phyloP scores from a whole-genome alignment of 2,329 filamentous ascomycete species.

The Apiospora koreana region DNA sequence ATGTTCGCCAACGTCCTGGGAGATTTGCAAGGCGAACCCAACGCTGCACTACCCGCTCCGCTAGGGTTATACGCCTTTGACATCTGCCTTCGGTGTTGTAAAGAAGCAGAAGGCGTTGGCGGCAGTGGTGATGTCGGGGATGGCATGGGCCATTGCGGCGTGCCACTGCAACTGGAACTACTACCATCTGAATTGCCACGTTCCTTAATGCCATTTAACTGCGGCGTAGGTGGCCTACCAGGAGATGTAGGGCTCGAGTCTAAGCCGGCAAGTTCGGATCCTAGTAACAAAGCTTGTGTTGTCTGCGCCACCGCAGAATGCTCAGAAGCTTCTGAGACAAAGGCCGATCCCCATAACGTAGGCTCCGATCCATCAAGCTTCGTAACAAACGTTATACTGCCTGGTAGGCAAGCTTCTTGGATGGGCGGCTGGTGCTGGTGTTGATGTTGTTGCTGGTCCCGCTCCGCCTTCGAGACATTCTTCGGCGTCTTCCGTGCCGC shows the following conservation, averaged over 20 bases:
- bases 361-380: neutral
- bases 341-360: neutral
- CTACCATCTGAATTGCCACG: neutral
- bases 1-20: constrained; percentile 16
- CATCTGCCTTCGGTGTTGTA: constrained; percentile 4
- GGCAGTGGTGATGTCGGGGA: neutral
- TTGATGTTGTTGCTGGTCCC: neutral
- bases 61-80: neutral
- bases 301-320: neutral
- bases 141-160: neutral
- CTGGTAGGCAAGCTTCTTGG: neutral
- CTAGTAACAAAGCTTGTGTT: neutral
- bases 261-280: neutral
- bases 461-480: neutral
- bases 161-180: neutral
- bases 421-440: neutral
- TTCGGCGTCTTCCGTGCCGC: neutral
- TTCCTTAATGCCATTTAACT: neutral
- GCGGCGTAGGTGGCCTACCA: neutral
- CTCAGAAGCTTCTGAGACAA: neutral
- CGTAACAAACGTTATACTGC: neutral
- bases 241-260: neutral
- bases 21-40: neutral
- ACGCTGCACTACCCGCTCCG: neutral
- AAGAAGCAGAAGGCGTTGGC: constrained; percentile 3